Conservation (phyloP, 2,329 filamentous ascomycete genomes). For the Aureobasidium pullulans region DNA sequence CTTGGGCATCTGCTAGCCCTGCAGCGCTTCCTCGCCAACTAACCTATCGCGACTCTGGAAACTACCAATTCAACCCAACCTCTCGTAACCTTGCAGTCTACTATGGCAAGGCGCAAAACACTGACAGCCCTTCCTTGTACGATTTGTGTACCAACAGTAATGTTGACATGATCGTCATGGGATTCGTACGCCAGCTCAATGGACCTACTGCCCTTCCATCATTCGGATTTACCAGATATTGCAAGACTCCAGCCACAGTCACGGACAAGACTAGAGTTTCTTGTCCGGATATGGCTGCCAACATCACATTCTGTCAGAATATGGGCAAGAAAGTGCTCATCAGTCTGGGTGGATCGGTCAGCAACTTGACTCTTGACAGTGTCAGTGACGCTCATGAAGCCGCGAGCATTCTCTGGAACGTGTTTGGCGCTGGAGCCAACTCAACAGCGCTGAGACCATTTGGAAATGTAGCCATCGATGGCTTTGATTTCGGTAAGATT, state of each 20-base stretch:
- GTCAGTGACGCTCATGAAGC: constrained; percentile 34
- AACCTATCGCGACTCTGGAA: no score
- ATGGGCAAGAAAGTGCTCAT: constrained; percentile 40
- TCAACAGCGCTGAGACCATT: constrained; percentile 37
- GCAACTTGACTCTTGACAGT: constrained; percentile 29
- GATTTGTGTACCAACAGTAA: not conserved
- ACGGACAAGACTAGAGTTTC: not conserved
- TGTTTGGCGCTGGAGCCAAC: constrained; percentile 35
- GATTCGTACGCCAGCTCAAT: constrained; percentile 7
- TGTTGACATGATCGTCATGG: constrained; percentile 11
- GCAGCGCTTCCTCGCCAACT: no score
- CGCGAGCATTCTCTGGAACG: constrained; percentile 39
- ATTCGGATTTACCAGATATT: not conserved
- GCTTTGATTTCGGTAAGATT: constrained; percentile 40
- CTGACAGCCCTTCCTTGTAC: not conserved
- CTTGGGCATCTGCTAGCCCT: no score
- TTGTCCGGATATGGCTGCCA: constrained; percentile 2
- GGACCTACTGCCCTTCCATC: not conserved
- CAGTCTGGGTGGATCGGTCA: constrained; percentile 38
- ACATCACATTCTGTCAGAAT: constrained; percentile 39
- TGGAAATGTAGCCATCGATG: constrained; percentile 42
- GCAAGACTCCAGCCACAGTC: not conserved
- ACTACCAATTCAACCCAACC: no score
- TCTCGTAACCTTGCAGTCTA: constrained; percentile 4
- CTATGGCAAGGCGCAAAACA: constrained; percentile 11